Base-by-base conservation (phyloP, 2,329 filamentous ascomycete species). In the Exophiala mesophila region DNA sequence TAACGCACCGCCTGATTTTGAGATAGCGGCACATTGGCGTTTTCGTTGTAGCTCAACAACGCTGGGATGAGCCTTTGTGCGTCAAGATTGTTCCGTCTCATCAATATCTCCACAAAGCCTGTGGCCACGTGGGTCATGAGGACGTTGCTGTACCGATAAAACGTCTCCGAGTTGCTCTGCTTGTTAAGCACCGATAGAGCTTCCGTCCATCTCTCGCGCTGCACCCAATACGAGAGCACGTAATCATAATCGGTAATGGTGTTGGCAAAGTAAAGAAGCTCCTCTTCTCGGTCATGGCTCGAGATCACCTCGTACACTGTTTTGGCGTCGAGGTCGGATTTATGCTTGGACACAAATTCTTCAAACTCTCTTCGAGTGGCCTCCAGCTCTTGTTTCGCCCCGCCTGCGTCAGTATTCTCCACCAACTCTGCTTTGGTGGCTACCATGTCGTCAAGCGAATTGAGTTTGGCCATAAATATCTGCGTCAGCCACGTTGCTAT, bases 131-230 rank as follows among this genome's bases (percentile, higher is more conserved):
- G 86, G 12, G 82, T 83, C 84, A 98, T 95, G 35, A 98, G 76
- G n/a, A 97, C 89, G 57, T 84, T 95, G 69, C 88, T 92, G 63
- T 97, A 96, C 50, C 87, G 84, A 70, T 97, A 97, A 66, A 97
- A 98, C 33, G 94, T 86, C 37, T 94, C 88, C 0, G 87, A 79
- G 37, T 94, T 85, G 4, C 83, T 94, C 66, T 98, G 92, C 63
- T 85, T 88, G 68, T 96, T 94, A 39, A 98, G 73, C 29, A 97
- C 88, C 41, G 80, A 78, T 53, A 98, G 71, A 2, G 88, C 88
- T 56, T 96, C 88, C 3, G 71, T 68, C 92, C 92, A 98, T 55
- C 86, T 80, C 66, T 97, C 92, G 46, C 90, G 78, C 64, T 97
- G 92, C 13, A 97, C 84, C 92, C 92, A 98, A 65, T 98, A 98